Percentiles rank a stretch among this genome's conserved stretches.
Evolutionary conservation across 1,139 yeast genomes (phyloP).

Genomic region (Candida sanyaensis): DNA sequence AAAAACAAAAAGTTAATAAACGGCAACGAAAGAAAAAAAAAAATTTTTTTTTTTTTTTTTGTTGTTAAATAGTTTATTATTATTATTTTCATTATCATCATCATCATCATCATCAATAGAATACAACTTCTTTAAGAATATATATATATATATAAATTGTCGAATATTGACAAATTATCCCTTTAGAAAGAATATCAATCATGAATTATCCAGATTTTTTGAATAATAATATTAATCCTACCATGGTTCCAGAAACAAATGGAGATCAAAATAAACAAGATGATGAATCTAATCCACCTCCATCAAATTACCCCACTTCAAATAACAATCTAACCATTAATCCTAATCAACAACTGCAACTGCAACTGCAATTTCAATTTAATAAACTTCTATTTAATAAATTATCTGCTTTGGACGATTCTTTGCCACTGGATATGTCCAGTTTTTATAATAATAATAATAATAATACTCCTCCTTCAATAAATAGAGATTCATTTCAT

Average conservation of each 20-base stretch:
- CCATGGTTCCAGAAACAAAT: not conserved
- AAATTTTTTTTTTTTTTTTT: too few relatives aligned
- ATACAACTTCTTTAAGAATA: too few relatives aligned
- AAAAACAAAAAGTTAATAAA: not conserved
- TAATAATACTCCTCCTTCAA: too few relatives aligned
- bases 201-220: conserved; percentile 43
- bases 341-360: conserved; percentile 10
- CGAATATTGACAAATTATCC: too few relatives aligned
- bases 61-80: not conserved
- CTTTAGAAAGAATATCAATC: not conserved
- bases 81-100: not conserved
- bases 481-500: conserved; percentile 33
- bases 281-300: not conserved
- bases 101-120: not conserved
- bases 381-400: conserved; percentile 31
- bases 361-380: conserved; percentile 17
- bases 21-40: not conserved
- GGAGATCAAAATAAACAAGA: not conserved
- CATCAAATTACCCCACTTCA: conserved; percentile 1
- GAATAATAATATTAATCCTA: conserved; percentile 10
- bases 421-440: conserved; percentile 8
- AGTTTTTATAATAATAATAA: conserved; percentile 7
- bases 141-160: too few relatives aligned
- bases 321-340: not conserved
- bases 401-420: conserved; percentile 25